Conservation (phyloP, 2,329 filamentous ascomycete species). For the Graphium sp. region DNA sequence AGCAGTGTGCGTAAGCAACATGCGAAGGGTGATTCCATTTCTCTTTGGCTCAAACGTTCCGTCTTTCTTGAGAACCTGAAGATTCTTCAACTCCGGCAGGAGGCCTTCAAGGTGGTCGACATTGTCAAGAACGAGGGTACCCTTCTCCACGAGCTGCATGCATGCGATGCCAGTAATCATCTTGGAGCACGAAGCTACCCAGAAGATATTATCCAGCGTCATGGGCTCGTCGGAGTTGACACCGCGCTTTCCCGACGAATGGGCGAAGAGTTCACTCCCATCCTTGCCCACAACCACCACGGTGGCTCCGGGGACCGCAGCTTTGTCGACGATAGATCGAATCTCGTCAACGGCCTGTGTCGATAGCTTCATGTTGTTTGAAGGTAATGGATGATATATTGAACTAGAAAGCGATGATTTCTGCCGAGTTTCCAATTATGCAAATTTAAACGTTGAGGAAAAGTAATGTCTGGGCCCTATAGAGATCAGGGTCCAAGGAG, state of each 20-base stretch:
- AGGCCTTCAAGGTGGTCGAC: slow-evolving; percentile 23
- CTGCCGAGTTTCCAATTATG: too few species aligned
- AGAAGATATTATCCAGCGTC: slow-evolving; percentile 42
- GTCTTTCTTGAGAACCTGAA: slow-evolving; percentile 24
- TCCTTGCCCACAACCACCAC: slow-evolving; percentile 27
- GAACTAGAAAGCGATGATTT: too few species aligned
- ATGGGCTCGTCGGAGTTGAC: slow-evolving; percentile 27
- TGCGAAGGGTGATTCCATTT: slow-evolving; percentile 34
- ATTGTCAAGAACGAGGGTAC: slow-evolving; percentile 28
- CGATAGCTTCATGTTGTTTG: too few species aligned
- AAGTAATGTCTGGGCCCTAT: too few species aligned
- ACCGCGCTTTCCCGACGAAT: slow-evolving; percentile 30
- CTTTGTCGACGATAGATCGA: not conserved
- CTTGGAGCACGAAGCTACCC: slow-evolving; percentile 42
- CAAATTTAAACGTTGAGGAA: too few species aligned
- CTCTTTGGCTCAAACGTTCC: slow-evolving; percentile 24
- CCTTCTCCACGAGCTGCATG: slow-evolving; percentile 41
- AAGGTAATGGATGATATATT: too few species aligned
- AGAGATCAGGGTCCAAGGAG: too few species aligned
- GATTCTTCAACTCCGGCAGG: slow-evolving; percentile 28
- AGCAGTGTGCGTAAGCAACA: slow-evolving; percentile 36
- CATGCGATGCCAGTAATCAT: slow-evolving; percentile 31
- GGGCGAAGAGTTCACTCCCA: slow-evolving; percentile 27
- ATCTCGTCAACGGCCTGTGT: too few species aligned
- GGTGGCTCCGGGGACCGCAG: slow-evolving; percentile 21